These are phyloP conservation scores for Isatis lusitanica DNA, from an alignment of 441 rosid genomes.

Conservation along the genomic window DNA sequence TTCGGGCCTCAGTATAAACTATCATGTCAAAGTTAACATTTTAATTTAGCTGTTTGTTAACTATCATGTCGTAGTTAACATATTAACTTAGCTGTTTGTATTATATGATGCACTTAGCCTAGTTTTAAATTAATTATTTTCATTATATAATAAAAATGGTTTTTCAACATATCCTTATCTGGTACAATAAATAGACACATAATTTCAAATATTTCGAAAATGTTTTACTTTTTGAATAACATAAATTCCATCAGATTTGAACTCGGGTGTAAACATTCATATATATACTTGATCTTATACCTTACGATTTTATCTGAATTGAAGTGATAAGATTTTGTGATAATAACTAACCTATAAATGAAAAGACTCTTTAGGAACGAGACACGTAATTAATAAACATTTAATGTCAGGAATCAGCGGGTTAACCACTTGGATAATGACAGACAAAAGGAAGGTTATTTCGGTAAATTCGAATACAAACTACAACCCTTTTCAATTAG, in stretches of 20 bases:
- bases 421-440: constrained; percentile 28
- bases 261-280: neutral
- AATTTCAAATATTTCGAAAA: too few relatives aligned
- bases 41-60: too few relatives aligned
- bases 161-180: neutral
- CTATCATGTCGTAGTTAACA: neutral
- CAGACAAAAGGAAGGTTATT: neutral
- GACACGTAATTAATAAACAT: constrained; percentile 22
- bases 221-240: neutral
- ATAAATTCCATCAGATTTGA: neutral
- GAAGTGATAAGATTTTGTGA: neutral
- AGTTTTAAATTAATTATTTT: neutral
- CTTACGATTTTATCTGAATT: neutral
- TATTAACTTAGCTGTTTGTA: neutral
- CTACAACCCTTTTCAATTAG: neutral
- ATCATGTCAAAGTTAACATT: too few relatives aligned
- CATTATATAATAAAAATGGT: neutral
- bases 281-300: too few relatives aligned
- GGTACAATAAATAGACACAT: neutral
- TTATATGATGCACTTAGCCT: neutral
- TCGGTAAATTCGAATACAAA: neutral
- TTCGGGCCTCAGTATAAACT: too few relatives aligned
- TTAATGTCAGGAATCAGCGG: constrained; percentile 2
- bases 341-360: neutral
- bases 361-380: neutral